Evolutionary conservation across 2,329 filamentous ascomycete species (phyloP), one percentile per base, ranked within the genome.

Genomic region (Gliomastix tumulicola): DNA sequence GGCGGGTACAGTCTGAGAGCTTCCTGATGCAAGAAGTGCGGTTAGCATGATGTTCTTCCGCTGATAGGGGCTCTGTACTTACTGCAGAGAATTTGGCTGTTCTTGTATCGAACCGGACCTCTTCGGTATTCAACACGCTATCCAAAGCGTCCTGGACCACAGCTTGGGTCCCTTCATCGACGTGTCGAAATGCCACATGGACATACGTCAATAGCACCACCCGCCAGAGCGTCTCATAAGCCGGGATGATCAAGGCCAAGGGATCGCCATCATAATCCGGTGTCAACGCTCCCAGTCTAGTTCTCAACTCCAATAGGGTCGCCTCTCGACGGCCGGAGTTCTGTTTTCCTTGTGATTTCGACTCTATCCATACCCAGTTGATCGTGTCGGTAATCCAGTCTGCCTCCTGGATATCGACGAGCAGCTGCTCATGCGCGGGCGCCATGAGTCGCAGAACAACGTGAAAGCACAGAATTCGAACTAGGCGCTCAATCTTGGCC

Each of bases 221-320:
- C 6, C 21, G 33, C 33, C 33, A 28, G 18, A 28, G 33, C 7
- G 33, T 35, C 33, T 35, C 33, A 20, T 28, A 35, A 1, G 33
- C 33, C 4, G 16, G 33, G n/a, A 35, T 16, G 4, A 35, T n/a
- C n/a, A 35, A 11, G 13, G 20, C 33, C 21, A 35, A 27, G 11
- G 22, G 21, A 17, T 35, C 22, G 11, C 17, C 33, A 17, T 15
- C 11, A n/a, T n/a, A 9, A 5, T 23, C 21, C 11, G 33, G 33
- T 11, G 27, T 15, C 21, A 35, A 7, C 6, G 10, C 6, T n/a
- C 16, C 9, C n/a, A 35, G 16, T n/a, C n/a, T n/a, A n/a, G n/a
- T n/a, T n/a, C n/a, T n/a, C n/a, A n/a, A n/a, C n/a, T n/a, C n/a
- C n/a, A n/a, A n/a, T n/a, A n/a, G n/a, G n/a, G n/a, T n/a, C 13